Evolutionary conservation across 768 basidiomycete genomes (phyloP).

Genomic region (Termitomyces sp.): DNA sequence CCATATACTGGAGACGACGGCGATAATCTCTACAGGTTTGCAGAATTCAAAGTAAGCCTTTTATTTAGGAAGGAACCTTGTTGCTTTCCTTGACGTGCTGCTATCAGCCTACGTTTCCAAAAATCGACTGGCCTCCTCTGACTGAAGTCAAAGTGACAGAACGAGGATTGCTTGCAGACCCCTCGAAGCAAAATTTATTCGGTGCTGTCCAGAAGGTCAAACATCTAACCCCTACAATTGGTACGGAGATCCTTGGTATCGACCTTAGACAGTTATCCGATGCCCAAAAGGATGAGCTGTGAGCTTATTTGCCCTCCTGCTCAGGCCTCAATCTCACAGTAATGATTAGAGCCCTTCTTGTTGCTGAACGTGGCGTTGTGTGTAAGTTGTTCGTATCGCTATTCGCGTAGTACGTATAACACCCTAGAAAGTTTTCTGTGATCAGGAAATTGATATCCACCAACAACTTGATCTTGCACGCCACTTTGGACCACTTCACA

Average conservation of each 20-base stretch:
- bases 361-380: slow-evolving; percentile 73
- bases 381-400: slow-evolving; percentile 31
- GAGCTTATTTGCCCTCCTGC: slow-evolving; percentile 15
- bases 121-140: slow-evolving; percentile 61
- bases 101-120: slow-evolving; percentile 57
- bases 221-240: slow-evolving; percentile 67
- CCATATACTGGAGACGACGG: slow-evolving; percentile 48
- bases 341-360: slow-evolving; percentile 53
- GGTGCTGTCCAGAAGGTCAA: slow-evolving; percentile 61
- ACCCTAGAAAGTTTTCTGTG: slow-evolving; percentile 58
- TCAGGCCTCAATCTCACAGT: slow-evolving; percentile 8
- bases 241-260: slow-evolving; percentile 69
- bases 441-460: slow-evolving; percentile 65
- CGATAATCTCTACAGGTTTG: slow-evolving; percentile 47
- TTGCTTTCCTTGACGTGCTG: not conserved
- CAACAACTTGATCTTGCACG: slow-evolving; percentile 70
- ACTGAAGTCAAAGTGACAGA: slow-evolving; percentile 55
- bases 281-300: slow-evolving; percentile 78
- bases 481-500: slow-evolving; percentile 73
- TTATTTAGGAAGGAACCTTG: not conserved
- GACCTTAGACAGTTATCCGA: slow-evolving; percentile 66
- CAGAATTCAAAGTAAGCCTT: slow-evolving; percentile 33
- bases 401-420: not conserved
- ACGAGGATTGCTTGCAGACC: slow-evolving; percentile 64
- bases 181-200: slow-evolving; percentile 60